Evolutionary conservation across 192 early-diverging fungal genomes (phyloP), one percentile per base, ranked within the genome.

Genomic region (Rhizophlyctis rosea): DNA sequence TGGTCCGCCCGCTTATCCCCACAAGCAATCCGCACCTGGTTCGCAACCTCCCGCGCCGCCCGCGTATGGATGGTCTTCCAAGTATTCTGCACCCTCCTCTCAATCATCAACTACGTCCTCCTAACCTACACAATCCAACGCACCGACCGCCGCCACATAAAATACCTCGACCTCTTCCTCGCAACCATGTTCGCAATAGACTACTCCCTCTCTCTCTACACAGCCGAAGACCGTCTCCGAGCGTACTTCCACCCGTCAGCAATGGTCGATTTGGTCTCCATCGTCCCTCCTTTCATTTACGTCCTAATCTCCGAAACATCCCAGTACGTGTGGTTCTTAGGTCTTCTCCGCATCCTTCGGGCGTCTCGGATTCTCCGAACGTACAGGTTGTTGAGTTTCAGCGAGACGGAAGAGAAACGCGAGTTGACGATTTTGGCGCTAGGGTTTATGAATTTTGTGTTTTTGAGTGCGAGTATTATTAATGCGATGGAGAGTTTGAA

Each of bases 61-160:
- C 67, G 80, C 3, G 35, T 75, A 3, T 82, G 80, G 80, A 82
- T 82, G 80, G 65, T 78, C 11, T 74, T 82, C 52, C 80, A 82
- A 61, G 80, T 82, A 18, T 13, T 61, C 28, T 72, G 70, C 35
- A 82, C 76, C 11, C 34, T 76, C 0, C 31, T 77, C 24, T 72
- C 74, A 54, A 82, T 82, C 54, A 49, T 76, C 51, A 82, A 82
- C 67, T 82, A 82, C 36, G 77, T 82, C 4, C 55, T 77, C 7
- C 50, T 82, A 47, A 82, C 80, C 0, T 82, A 68, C 62, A 48
- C 62, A 13, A 72, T 75, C 30, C 54, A 65, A 21, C 68, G 69
- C 11, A 50, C 59, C 14, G 76, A 78, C 50, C 47, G 57, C 11
- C 36, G 57, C 25, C 55, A 67, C 47, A 75, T 82, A 70, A 82